Evolutionary conservation across 1,284 basidiomycete genomes (phyloP).

Genomic region (Rhodofomes roseus): DNA sequence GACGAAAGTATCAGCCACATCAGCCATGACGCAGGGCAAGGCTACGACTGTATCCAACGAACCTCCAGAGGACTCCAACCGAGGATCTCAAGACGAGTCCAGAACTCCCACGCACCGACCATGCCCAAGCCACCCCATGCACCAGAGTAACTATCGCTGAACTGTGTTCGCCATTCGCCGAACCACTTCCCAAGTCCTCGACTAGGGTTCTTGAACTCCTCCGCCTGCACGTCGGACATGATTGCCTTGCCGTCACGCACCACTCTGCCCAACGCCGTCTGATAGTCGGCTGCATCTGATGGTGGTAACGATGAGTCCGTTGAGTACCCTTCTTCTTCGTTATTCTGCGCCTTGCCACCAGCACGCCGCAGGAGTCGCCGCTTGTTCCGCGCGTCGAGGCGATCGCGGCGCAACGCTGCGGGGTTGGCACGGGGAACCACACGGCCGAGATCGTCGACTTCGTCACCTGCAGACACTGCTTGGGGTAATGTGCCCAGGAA

Average conservation of each 20-base stretch:
- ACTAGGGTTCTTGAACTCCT: slow-evolving; percentile 83
- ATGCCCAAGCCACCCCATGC: slow-evolving; percentile 91
- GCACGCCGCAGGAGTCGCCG: slow-evolving; percentile 43
- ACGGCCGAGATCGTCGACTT: slow-evolving; percentile 66
- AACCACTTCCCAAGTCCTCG: slow-evolving; percentile 72
- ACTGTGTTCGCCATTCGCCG: slow-evolving; percentile 74
- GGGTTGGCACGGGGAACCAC: slow-evolving; percentile 45
- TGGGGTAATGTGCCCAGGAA: slow-evolving; percentile 62
- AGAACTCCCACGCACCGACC: slow-evolving; percentile 95
- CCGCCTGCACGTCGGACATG: slow-evolving; percentile 82
- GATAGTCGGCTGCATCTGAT: slow-evolving; percentile 70
- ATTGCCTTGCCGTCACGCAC: slow-evolving; percentile 48
- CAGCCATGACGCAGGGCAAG: neutral
- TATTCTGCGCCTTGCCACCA: slow-evolving; percentile 18
- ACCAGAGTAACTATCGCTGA: slow-evolving; percentile 78
- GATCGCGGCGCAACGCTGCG: slow-evolving; percentile 42
- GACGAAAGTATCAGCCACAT: neutral
- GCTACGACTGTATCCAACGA: slow-evolving; percentile 23
- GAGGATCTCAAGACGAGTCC: slow-evolving; percentile 82
- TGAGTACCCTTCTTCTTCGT: slow-evolving; percentile 79
- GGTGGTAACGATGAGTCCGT: slow-evolving; percentile 75
- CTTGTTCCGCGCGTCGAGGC: slow-evolving; percentile 49
- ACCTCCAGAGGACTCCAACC: slow-evolving; percentile 89
- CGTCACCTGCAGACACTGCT: slow-evolving; percentile 34
- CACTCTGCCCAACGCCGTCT: slow-evolving; percentile 58